Evolutionary conservation across 2,329 filamentous ascomycete species (phyloP).

Genomic region (Penicillium occitanis): DNA sequence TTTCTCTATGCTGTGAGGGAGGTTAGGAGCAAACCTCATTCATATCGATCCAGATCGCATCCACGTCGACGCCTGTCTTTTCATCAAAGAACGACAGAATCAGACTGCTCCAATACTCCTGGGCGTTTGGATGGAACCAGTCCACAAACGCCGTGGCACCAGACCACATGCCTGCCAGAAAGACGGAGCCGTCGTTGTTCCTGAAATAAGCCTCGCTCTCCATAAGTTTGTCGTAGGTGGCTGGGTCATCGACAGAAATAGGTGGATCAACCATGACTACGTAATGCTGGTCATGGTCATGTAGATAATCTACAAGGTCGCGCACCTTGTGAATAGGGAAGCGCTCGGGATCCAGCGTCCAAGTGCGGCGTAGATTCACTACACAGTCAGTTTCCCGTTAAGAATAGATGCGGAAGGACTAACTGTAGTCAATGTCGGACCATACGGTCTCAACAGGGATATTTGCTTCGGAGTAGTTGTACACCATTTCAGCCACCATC

Average conservation of each 20-base stretch:
- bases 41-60: slow-evolving; percentile 76
- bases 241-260: slow-evolving; percentile 56
- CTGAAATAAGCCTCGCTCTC: slow-evolving; percentile 51
- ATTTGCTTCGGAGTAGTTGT: slow-evolving; percentile 43
- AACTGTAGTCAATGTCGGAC: slow-evolving; percentile 49
- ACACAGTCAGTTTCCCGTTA: background rate
- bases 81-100: slow-evolving; percentile 65
- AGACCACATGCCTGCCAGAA: slow-evolving; percentile 72
- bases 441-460: slow-evolving; percentile 49
- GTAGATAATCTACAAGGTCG: slow-evolving; percentile 65
- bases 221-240: slow-evolving; percentile 25
- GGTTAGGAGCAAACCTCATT: slow-evolving; percentile 48
- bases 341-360: slow-evolving; percentile 42
- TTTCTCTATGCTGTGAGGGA: background rate
- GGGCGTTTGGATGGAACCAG: slow-evolving; percentile 68
- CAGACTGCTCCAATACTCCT: slow-evolving; percentile 68
- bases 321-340: slow-evolving; percentile 54
- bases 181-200: slow-evolving; percentile 57
- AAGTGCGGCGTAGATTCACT: slow-evolving; percentile 32
- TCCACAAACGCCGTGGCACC: slow-evolving; percentile 72
- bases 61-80: slow-evolving; percentile 68
- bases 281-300: slow-evolving; percentile 66
- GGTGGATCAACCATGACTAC: slow-evolving; percentile 72
- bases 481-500: slow-evolving; percentile 44
- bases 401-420: slow-evolving; percentile 6